Conservation (phyloP, 257 asterid species). For the Salvia splendens region DNA sequence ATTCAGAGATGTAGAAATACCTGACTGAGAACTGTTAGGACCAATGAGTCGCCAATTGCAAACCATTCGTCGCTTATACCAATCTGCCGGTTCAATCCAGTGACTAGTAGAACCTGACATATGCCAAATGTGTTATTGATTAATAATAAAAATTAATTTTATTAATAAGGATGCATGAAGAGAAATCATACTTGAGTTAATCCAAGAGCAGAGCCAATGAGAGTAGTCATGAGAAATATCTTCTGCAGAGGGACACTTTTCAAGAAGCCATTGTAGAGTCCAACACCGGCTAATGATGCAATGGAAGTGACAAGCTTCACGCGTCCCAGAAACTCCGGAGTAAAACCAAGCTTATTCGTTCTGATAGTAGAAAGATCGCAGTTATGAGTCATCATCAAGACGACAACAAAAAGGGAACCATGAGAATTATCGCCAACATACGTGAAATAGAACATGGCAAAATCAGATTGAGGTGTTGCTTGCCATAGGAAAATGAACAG, state of each 20-base stretch:
- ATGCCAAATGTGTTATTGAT: not conserved
- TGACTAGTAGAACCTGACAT: conserved; percentile 72
- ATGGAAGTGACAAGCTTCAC: conserved; percentile 82
- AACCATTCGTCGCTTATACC: conserved; percentile 94
- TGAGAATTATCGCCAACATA: conserved; percentile 41
- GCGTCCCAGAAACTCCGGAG: conserved; percentile 97
- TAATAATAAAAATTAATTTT: conserved; percentile 1
- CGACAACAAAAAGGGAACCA: conserved; percentile 4
- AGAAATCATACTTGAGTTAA: conserved; percentile 63
- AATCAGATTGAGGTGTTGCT: conserved; percentile 95
- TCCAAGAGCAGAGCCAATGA: conserved; percentile 71
- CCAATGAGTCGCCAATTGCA: conserved; percentile 85
- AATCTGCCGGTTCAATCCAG: conserved; percentile 73
- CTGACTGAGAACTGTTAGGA: conserved; percentile 83
- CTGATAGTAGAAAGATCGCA: conserved; percentile 43
- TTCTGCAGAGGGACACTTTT: conserved; percentile 69
- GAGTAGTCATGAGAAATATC: conserved; percentile 68
- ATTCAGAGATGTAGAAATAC: conserved; percentile 36
- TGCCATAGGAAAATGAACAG: conserved; percentile 91
- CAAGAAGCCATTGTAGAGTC: conserved; percentile 74
- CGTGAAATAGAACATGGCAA: conserved; percentile 98
- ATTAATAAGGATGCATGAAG: not conserved
- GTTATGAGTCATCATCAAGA: conserved; percentile 12
- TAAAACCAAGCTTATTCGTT: conserved; percentile 86
- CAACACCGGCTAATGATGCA: conserved; percentile 83